Evolutionary conservation across 2,329 filamentous ascomycete species (phyloP).

Genomic region (Intubia oerlemansii): DNA sequence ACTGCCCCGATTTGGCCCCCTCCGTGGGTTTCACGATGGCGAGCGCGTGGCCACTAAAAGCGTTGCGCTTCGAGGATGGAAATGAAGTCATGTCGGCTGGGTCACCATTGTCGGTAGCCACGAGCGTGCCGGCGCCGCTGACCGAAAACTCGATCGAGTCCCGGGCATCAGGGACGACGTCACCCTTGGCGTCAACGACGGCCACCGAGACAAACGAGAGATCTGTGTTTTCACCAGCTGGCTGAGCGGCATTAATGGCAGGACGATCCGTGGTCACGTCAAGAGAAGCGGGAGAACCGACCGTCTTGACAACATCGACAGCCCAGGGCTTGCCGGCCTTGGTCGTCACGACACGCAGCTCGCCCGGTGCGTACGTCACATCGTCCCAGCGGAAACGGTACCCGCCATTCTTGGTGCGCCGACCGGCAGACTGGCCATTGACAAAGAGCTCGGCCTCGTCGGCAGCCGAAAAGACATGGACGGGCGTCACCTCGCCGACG

Average conservation of each 20-base stretch:
- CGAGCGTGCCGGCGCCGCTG: conserved; percentile 20
- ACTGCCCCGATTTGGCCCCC: conserved; percentile 5
- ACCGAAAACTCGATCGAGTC: conserved; percentile 22
- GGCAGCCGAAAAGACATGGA: conserved; percentile 29
- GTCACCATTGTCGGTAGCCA: conserved; percentile 29
- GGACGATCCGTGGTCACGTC: conserved; percentile 17
- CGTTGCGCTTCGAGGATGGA: conserved; percentile 16
- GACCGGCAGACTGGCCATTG: conserved; percentile 24
- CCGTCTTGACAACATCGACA: conserved; percentile 18
- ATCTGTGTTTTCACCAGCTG: conserved; percentile 20
- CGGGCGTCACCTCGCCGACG: conserved; percentile 24
- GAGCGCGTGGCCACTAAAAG: conserved; percentile 19
- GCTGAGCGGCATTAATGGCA: too few species aligned
- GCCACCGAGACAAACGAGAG: conserved; percentile 23
- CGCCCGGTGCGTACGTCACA: conserved; percentile 24
- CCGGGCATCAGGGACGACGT: conserved; percentile 20
- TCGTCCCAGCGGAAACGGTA: conserved; percentile 33
- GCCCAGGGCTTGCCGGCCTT: conserved; percentile 26
- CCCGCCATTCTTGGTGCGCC: conserved; percentile 12
- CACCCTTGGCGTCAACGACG: conserved; percentile 21
- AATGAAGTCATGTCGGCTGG: conserved; percentile 22
- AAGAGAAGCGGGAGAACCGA: conserved; percentile 17
- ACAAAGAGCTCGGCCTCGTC: conserved; percentile 33
- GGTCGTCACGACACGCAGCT: conserved; percentile 24
- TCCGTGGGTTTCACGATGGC: conserved; percentile 16